A percentile compares a stretch with the other conserved stretches of the same genome.
Evolutionary conservation across 2,329 filamentous ascomycete genomes (phyloP).

Genomic region (Rutstroemia sydowiana): DNA sequence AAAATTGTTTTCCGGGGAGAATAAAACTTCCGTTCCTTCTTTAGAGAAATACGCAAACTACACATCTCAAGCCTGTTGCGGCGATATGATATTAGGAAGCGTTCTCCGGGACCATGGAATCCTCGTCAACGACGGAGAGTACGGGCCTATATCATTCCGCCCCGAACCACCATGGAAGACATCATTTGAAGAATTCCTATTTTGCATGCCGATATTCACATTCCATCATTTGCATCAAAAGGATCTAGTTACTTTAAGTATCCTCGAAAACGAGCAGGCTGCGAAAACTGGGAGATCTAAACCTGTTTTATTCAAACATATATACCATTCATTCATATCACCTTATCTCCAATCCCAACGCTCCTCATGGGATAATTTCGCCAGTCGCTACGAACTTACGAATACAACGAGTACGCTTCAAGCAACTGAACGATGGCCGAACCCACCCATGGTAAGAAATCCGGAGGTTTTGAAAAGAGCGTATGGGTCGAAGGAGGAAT

Average conservation of each 20-base stretch:
- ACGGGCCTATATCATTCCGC: constrained; percentile 7
- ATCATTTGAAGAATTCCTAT: constrained; percentile 7
- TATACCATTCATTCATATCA: constrained; percentile 1
- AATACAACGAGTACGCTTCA: not conserved
- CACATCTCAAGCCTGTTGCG: constrained; percentile 8
- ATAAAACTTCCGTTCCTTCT: not conserved
- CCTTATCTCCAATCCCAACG: not conserved
- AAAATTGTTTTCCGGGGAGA: constrained; percentile 4
- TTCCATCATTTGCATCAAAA: constrained; percentile 13
- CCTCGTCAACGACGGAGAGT: constrained; percentile 3
- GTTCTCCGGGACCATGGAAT: constrained; percentile 9
- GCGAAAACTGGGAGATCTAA: not conserved
- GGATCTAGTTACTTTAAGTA: constrained; percentile 4
- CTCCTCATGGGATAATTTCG: constrained; percentile 12
- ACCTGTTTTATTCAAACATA: not conserved
- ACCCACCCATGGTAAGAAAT: not conserved
- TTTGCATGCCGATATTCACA: constrained; percentile 11
- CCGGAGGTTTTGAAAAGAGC: not conserved
- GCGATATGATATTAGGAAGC: constrained; percentile 13
- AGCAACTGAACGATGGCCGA: not conserved
- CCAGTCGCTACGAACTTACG: constrained; percentile 1
- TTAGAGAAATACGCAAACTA: constrained; percentile 9
- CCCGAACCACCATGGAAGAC: constrained; percentile 14
- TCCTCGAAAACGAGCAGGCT: constrained; percentile 2
- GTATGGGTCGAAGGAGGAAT: not conserved